phyloP scores from a whole-genome alignment of 192 early-diverging fungal species.

The Spinellus fusiger region DNA sequence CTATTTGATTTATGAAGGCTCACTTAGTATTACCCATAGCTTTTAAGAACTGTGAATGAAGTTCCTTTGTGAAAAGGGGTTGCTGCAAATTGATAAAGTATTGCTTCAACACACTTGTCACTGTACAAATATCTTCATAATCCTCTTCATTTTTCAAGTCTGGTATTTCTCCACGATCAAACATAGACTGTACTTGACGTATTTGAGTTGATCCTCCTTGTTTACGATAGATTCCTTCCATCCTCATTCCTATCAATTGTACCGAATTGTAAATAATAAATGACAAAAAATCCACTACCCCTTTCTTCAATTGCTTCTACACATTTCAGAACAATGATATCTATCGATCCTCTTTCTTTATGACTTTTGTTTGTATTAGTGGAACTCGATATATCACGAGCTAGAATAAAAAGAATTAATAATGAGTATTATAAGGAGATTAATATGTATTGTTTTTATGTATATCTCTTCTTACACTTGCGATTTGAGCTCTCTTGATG shows the following conservation, averaged over 20 bases:
- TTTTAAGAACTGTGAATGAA: constrained; percentile 56
- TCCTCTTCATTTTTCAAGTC: constrained; percentile 41
- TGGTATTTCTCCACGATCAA: constrained; percentile 42
- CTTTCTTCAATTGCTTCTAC: constrained; percentile 60
- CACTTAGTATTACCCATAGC: constrained; percentile 30
- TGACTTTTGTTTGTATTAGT: constrained; percentile 45
- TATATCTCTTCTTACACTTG: too few relatives aligned
- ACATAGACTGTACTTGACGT: constrained; percentile 53
- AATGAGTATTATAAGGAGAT: too few relatives aligned
- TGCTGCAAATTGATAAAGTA: constrained; percentile 68
- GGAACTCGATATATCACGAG: too few relatives aligned
- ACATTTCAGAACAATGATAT: constrained; percentile 60
- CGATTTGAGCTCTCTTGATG: neutral
- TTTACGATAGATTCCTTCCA: constrained; percentile 73
- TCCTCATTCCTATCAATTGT: constrained; percentile 36
- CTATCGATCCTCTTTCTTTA: constrained; percentile 48
- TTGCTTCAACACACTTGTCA: constrained; percentile 70
- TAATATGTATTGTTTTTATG: too few relatives aligned
- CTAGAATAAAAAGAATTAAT: too few relatives aligned
- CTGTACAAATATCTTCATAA: constrained; percentile 60
- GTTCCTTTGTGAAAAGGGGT: constrained; percentile 61
- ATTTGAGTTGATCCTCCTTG: constrained; percentile 67
- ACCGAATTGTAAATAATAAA: constrained; percentile 1
- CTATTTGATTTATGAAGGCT: neutral
- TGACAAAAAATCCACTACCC: constrained; percentile 1